Base-by-base conservation (phyloP, 345 rosid genomes). In the Theobroma cacao region DNA sequence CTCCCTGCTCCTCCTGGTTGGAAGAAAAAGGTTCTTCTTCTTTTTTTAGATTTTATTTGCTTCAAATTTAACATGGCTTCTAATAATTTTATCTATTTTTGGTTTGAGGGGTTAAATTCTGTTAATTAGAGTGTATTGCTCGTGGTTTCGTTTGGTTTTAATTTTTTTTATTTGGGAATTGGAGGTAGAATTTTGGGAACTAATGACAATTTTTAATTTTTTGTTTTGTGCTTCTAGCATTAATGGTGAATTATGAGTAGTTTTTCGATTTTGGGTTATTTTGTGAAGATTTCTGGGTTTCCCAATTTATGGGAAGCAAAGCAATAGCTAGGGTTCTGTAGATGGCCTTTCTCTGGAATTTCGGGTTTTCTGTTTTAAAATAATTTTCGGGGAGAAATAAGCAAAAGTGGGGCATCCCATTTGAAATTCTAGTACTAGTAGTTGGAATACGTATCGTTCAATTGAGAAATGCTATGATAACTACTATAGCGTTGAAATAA, bases 1-100 rank as follows among this genome's bases (percentile, higher is more conserved):
- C 86, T 84, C 64, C 82, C 82, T 11, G 84, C 86, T 76, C 84
- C 86, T 75, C 50, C 78, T 72, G 86, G 86, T 65, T 84, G 86
- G 86, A 81, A 66, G 75, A 81, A 84, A 75, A 78, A 78, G 86
- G 86, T 83, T 55, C 22, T 5, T 24, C 22, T 43, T 43, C 24
- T 50, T 71, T 62, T 9, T 24, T 43, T 7, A 13, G 11, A 26
- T 22, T 56, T 53, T 33, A 73, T 1, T 73, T 28, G 22, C 62
- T 38, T 59, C 9, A 22, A 15, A 43, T 59, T 56, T 60, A 34
- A 26, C 38, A 7, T 45, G 55, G 14, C 0, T 76, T 20, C 12
- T 74, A 17, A 9, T 43, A 13, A 1, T 31, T 79, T 34, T 1
- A 31, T 64, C 41, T 10, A 0, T 28, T 74, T 22, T 4, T 58